A percentile compares a stretch with the other conserved stretches of the same genome.
These are phyloP conservation scores for Cenchrus americanus DNA, from an alignment of 176 grass and related monocot genomes.

Conservation along the genomic window DNA sequence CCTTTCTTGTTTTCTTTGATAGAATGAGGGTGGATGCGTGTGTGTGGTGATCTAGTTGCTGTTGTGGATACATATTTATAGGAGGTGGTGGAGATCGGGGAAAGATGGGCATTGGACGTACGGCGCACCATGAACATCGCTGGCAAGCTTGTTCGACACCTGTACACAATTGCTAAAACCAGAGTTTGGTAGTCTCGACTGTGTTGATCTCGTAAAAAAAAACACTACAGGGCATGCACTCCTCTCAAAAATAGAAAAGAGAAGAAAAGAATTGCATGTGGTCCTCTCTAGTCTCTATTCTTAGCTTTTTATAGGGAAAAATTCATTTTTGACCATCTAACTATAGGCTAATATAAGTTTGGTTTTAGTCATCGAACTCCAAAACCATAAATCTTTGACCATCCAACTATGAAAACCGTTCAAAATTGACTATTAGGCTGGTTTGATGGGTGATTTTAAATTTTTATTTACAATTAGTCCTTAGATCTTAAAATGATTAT, in stretches of 20 bases:
- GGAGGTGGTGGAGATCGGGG: background rate
- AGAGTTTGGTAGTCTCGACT: background rate
- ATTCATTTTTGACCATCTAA: too few relatives aligned
- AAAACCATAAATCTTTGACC: too few relatives aligned
- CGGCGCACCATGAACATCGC: background rate
- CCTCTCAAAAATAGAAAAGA: background rate
- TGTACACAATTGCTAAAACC: background rate
- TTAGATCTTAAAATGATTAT: too few relatives aligned
- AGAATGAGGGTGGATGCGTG: background rate
- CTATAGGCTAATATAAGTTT: too few relatives aligned
- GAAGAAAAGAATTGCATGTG: too few relatives aligned
- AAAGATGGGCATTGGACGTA: background rate
- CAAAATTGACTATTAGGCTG: too few relatives aligned
- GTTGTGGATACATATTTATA: background rate
- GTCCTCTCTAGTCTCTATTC: too few relatives aligned
- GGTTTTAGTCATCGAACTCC: too few relatives aligned
- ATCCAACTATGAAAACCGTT: too few relatives aligned
- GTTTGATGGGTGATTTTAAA: too few relatives aligned
- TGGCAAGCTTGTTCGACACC: background rate
- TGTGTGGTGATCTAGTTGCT: background rate
- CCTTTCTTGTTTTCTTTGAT: background rate
- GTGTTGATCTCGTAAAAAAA: background rate
- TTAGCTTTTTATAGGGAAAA: too few relatives aligned
- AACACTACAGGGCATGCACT: background rate
- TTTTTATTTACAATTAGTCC: too few relatives aligned